These are phyloP conservation scores for Phytopythium helicoides DNA, from an alignment of 352 stramenopile species.

Conservation along the genomic window DNA sequence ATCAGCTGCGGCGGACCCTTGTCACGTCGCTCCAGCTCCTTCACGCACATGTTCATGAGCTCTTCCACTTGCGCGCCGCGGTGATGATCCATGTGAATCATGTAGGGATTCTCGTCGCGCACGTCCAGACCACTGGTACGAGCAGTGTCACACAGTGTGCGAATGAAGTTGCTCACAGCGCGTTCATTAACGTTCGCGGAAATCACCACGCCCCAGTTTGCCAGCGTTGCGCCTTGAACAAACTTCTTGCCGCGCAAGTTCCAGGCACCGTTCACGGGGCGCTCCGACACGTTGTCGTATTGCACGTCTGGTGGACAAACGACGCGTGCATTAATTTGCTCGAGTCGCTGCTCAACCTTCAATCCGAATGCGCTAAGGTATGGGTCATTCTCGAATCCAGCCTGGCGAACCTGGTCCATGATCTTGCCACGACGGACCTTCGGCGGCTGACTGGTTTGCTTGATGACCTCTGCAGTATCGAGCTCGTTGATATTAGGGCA, in stretches of 20 bases:
- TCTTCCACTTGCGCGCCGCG: constrained; percentile 46
- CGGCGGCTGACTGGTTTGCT: constrained; percentile 49
- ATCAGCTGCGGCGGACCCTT: constrained; percentile 44
- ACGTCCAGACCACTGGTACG: constrained; percentile 38
- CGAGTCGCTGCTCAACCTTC: constrained; percentile 49
- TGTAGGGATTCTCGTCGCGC: constrained; percentile 29
- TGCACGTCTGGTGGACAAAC: constrained; percentile 62
- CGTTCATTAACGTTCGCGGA: constrained; percentile 28
- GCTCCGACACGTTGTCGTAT: constrained; percentile 58
- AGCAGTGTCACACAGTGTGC: constrained; percentile 30
- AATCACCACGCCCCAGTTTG: constrained; percentile 63
- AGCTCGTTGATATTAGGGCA: constrained; percentile 75
- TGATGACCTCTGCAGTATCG: constrained; percentile 83
- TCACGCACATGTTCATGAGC: constrained; percentile 56
- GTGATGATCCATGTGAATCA: constrained; percentile 37
- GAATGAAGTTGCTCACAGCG: constrained; percentile 45
- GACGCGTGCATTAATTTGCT: constrained; percentile 41
- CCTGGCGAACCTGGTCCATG: constrained; percentile 53
- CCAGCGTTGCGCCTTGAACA: constrained; percentile 40
- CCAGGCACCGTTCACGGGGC: constrained; percentile 60
- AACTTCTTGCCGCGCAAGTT: constrained; percentile 78
- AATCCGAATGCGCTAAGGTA: constrained; percentile 63
- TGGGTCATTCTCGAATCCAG: constrained; percentile 72
- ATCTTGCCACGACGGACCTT: constrained; percentile 49
- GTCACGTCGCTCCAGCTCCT: constrained; percentile 36